phyloP scores from a whole-genome alignment of 2,329 filamentous ascomycete genomes.

The Alternaria conjuncta region DNA sequence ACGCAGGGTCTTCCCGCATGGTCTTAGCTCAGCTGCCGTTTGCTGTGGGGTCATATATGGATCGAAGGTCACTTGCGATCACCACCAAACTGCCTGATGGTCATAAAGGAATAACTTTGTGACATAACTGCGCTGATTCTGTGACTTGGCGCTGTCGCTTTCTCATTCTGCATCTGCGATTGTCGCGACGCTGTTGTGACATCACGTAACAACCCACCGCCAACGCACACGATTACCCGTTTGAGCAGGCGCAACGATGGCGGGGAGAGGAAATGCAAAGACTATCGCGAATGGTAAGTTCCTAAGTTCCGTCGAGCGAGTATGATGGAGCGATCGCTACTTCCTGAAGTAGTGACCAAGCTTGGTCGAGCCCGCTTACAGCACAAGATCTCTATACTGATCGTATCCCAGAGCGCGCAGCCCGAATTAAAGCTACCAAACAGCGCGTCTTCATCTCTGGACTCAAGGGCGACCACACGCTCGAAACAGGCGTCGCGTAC shows the following conservation, averaged over 20 bases:
- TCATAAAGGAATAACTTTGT: neutral
- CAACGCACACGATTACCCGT: neutral
- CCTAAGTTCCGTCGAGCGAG: neutral
- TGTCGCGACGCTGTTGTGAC: neutral
- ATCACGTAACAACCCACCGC: neutral
- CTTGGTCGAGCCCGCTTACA: neutral
- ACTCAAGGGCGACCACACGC: conserved; percentile 23
- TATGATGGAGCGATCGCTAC: neutral
- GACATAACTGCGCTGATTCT: neutral
- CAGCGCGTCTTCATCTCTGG: conserved; percentile 37
- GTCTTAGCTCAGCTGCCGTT: neutral
- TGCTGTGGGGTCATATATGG: neutral
- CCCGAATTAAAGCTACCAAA: conserved; percentile 10
- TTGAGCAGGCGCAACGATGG: neutral
- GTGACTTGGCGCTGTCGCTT: neutral
- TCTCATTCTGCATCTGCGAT: neutral
- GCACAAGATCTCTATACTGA: neutral
- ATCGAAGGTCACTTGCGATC: neutral
- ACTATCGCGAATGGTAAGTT: neutral
- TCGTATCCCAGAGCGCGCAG: neutral
- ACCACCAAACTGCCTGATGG: neutral
- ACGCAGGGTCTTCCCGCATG: neutral
- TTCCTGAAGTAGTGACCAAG: neutral
- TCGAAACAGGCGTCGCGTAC: conserved; percentile 35
- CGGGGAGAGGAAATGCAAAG: neutral